phyloP scores from a whole-genome alignment of 306 rosid species.

The Chamaecrista fasciculata region DNA sequence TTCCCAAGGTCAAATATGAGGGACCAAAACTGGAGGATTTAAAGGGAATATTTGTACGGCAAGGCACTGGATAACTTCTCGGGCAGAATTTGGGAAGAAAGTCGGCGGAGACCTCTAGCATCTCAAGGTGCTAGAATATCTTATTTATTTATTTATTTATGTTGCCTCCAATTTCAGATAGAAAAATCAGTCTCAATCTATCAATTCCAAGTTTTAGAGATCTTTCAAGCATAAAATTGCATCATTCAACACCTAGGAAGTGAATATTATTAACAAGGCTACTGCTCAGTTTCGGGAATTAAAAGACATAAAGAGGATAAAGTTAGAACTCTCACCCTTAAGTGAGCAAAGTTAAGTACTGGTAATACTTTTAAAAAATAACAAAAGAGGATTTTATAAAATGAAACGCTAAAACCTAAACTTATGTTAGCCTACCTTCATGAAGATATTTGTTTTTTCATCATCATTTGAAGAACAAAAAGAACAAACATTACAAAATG shows the following conservation, averaged over 20 bases:
- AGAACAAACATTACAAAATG: background rate
- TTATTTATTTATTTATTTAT: too few species aligned
- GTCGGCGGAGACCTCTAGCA: background rate
- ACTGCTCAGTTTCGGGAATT: constrained; percentile 11
- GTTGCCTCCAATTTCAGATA: background rate
- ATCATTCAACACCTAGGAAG: constrained; percentile 17
- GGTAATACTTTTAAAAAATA: background rate
- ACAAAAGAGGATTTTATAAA: background rate
- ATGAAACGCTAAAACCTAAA: background rate
- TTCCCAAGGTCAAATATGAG: background rate
- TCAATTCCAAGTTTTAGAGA: background rate
- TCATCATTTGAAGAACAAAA: background rate
- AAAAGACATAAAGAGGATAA: background rate
- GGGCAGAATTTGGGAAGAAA: background rate
- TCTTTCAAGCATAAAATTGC: background rate
- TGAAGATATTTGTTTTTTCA: background rate
- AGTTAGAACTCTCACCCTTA: background rate
- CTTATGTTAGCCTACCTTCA: background rate
- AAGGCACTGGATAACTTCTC: background rate
- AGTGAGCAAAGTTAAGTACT: background rate
- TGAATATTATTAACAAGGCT: constrained; percentile 5
- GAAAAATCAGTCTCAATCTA: background rate
- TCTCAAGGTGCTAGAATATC: background rate
- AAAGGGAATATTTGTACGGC: background rate
- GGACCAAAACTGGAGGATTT: background rate